Evolutionary conservation across 345 rosid species (phyloP).

Genomic region (Camelina laxa): DNA sequence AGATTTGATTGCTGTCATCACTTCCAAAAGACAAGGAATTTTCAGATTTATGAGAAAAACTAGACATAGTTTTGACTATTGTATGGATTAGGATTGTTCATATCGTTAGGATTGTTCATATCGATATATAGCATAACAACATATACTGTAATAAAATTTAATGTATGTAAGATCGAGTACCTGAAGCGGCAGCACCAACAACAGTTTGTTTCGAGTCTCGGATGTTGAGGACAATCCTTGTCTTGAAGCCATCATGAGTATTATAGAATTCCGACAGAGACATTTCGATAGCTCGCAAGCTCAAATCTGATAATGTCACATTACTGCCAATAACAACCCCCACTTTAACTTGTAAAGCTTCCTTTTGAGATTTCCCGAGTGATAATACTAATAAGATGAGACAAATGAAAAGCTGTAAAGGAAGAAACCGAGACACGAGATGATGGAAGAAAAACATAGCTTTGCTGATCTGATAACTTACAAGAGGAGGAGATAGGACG

Average conservation of each 20-base stretch:
- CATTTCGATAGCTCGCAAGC: slow-evolving; percentile 39
- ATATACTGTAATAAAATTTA: too few species aligned
- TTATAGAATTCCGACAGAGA: slow-evolving; percentile 45
- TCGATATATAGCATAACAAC: too few species aligned
- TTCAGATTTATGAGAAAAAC: too few species aligned
- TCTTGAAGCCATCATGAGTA: slow-evolving; percentile 25
- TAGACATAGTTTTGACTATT: too few species aligned
- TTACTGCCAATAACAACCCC: slow-evolving; percentile 47
- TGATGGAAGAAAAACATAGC: slow-evolving; percentile 8
- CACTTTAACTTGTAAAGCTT: slow-evolving; percentile 39
- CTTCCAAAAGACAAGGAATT: too few species aligned
- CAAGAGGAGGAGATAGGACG: slow-evolving; percentile 9
- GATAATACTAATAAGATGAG: not conserved
- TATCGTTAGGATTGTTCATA: too few species aligned
- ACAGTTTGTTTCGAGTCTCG: slow-evolving; percentile 41
- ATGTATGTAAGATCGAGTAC: slow-evolving; percentile 10
- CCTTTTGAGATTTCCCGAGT: slow-evolving; percentile 30
- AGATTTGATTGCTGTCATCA: too few species aligned
- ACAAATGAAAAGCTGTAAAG: not conserved
- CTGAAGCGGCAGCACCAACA: slow-evolving; percentile 50
- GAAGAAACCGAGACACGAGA: slow-evolving; percentile 28
- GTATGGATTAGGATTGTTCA: too few species aligned
- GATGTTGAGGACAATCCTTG: slow-evolving; percentile 37
- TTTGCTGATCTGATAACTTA: too few species aligned
- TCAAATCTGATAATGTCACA: slow-evolving; percentile 24